A percentile compares a stretch with the other conserved stretches of the same genome.
phyloP scores from a whole-genome alignment of 2,329 filamentous ascomycete species.

The Cryphonectria radicalis region DNA sequence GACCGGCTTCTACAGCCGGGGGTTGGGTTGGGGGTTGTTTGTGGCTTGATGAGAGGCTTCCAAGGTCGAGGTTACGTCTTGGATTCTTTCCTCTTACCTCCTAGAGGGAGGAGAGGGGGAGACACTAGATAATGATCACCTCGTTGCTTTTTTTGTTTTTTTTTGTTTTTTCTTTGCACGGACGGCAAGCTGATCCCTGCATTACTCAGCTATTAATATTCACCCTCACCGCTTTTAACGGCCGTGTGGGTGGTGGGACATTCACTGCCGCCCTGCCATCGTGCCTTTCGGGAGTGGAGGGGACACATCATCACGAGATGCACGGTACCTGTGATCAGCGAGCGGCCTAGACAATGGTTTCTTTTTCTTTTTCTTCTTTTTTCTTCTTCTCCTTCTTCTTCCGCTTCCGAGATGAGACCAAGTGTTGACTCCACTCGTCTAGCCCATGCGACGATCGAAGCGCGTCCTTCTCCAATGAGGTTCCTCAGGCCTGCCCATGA shows the following conservation, averaged over 20 bases:
- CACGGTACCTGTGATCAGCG: neutral
- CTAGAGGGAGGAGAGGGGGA: too few species aligned
- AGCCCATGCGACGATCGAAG: neutral
- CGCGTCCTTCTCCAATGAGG: neutral
- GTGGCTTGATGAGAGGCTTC: neutral
- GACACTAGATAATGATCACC: neutral
- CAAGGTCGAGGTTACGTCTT: neutral
- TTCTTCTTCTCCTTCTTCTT: neutral
- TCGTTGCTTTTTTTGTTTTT: neutral
- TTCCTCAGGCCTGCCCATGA: neutral
- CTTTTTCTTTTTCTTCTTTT: too few species aligned
- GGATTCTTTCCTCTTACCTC: neutral
- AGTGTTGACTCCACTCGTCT: neutral
- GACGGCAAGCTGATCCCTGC: neutral
- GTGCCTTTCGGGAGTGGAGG: neutral
- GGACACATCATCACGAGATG: neutral
- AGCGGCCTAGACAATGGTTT: too few species aligned
- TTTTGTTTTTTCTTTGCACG: neutral
- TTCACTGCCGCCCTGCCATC: neutral
- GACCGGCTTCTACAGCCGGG: neutral
- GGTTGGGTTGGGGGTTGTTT: too few species aligned
- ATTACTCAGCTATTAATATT: neutral
- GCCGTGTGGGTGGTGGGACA: too few species aligned
- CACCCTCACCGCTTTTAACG: too few species aligned
- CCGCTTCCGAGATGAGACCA: neutral